These are phyloP conservation scores for Geosmithia flava DNA, from an alignment of 2,329 filamentous ascomycete genomes.

Conservation along the genomic window DNA sequence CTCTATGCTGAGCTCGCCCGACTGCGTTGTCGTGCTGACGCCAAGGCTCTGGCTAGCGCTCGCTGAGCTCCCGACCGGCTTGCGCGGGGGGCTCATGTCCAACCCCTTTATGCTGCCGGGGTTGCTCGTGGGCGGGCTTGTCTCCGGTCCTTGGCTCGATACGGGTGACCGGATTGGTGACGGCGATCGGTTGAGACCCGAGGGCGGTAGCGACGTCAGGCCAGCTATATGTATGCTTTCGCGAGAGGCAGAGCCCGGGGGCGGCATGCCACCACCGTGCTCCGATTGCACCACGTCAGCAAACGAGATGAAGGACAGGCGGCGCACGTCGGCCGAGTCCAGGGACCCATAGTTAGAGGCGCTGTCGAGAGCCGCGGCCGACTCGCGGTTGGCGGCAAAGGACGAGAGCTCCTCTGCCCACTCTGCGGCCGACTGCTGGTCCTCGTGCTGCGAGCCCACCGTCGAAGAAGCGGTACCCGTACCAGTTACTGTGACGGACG, in stretches of 20 bases:
- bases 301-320: slow-evolving; percentile 91
- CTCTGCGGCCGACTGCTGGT: slow-evolving; percentile 30
- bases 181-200: slow-evolving; percentile 51
- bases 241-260: slow-evolving; percentile 33
- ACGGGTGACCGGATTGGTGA: slow-evolving; percentile 72
- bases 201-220: slow-evolving; percentile 46
- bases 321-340: slow-evolving; percentile 63
- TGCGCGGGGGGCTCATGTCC: slow-evolving; percentile 54
- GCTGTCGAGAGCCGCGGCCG: slow-evolving; percentile 35
- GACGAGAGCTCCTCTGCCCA: slow-evolving; percentile 47
- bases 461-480: background rate
- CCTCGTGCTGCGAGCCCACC: slow-evolving; percentile 16
- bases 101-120: slow-evolving; percentile 60
- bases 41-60: slow-evolving; percentile 37
- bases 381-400: slow-evolving; percentile 25
- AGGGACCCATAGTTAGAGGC: slow-evolving; percentile 67
- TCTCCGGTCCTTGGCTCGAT: slow-evolving; percentile 55
- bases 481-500: slow-evolving; percentile 53
- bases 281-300: slow-evolving; percentile 87
- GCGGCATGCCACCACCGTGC: slow-evolving; percentile 42
- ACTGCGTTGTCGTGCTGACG: slow-evolving; percentile 7
- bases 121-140: slow-evolving; percentile 66
- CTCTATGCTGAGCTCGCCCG: slow-evolving; percentile 71
- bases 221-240: slow-evolving; percentile 61
- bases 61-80: slow-evolving; percentile 48